Conservation (phyloP, 164 flowering plant species). For the Tetracentron sinense region DNA sequence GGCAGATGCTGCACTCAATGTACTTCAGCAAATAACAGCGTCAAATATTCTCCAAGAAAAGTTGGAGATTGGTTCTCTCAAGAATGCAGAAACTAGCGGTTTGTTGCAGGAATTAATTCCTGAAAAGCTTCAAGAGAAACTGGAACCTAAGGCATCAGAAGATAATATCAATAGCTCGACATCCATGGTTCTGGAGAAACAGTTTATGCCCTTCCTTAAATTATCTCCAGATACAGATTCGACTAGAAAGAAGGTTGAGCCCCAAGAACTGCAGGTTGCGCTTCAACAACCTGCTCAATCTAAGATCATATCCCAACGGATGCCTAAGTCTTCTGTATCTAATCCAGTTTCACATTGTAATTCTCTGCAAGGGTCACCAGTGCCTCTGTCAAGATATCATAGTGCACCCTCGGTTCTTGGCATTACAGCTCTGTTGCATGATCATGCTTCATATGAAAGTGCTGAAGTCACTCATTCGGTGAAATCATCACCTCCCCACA, state of each 20-base stretch:
- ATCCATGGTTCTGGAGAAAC: slow-evolving; percentile 8
- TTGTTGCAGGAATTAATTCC: slow-evolving; percentile 22
- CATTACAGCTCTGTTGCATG: slow-evolving; percentile 68
- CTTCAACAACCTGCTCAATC: slow-evolving; percentile 44
- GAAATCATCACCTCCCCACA: slow-evolving; percentile 12
- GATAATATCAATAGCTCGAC: slow-evolving; percentile 11
- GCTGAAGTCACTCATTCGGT: slow-evolving; percentile 15
- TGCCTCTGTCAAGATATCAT: slow-evolving; percentile 53
- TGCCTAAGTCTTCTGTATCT: slow-evolving; percentile 38
- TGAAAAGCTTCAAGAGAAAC: slow-evolving; percentile 23
- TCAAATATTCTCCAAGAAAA: slow-evolving; percentile 42
- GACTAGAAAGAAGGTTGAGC: slow-evolving; percentile 26
- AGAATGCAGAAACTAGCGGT: slow-evolving; percentile 17
- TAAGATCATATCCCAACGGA: slow-evolving; percentile 52
- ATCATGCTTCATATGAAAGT: slow-evolving; percentile 23
- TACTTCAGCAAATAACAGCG: slow-evolving; percentile 47
- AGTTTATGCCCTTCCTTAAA: slow-evolving; percentile 11
- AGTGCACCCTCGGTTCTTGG: slow-evolving; percentile 75
- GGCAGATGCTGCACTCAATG: slow-evolving; percentile 47
- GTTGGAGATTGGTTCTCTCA: slow-evolving; percentile 28
- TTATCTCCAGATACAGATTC: slow-evolving; percentile 21
- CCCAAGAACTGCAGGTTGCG: slow-evolving; percentile 37
- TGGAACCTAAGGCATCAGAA: slow-evolving; percentile 23
- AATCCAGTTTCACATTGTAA: slow-evolving; percentile 38
- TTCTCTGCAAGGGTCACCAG: slow-evolving; percentile 61